These are phyloP conservation scores for Lecanicillium sp. DNA, from an alignment of 2,329 filamentous ascomycete genomes.

Conservation along the genomic window DNA sequence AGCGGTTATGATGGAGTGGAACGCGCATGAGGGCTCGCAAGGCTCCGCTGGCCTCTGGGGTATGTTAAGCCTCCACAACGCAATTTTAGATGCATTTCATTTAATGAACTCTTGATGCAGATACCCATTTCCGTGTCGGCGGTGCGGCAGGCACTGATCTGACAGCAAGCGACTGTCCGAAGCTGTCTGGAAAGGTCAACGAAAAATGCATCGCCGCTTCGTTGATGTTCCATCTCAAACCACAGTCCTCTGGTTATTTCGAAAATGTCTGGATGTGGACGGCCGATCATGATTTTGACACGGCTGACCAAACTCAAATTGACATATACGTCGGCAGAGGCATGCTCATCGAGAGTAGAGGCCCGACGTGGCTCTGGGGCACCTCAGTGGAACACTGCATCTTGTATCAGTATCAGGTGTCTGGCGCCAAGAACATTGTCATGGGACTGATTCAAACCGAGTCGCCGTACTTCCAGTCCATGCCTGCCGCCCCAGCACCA, in stretches of 20 bases:
- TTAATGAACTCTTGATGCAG: conserved; percentile 3
- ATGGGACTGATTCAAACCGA: conserved; percentile 10
- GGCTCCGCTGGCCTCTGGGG: conserved; percentile 19
- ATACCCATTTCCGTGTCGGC: conserved; percentile 26
- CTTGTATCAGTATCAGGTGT: conserved; percentile 7
- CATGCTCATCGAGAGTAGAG: conserved; percentile 3
- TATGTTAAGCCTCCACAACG: conserved; percentile 25
- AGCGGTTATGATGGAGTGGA: conserved; percentile 56
- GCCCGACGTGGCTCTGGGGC: conserved; percentile 6
- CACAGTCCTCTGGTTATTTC: conserved; percentile 24
- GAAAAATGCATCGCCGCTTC: conserved; percentile 28
- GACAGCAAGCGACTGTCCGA: conserved; percentile 34
- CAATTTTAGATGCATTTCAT: no score
- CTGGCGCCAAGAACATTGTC: neutral
- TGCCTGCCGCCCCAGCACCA: neutral
- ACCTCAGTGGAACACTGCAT: conserved; percentile 2
- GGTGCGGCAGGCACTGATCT: conserved; percentile 45
- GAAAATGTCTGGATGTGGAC: conserved; percentile 33
- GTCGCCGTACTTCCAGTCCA: conserved; percentile 2
- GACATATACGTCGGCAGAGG: conserved; percentile 12
- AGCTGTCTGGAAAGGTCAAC: conserved; percentile 25
- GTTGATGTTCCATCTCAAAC: conserved; percentile 28
- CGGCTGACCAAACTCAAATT: conserved; percentile 1
- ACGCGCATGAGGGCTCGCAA: conserved; percentile 35
- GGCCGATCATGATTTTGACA: conserved; percentile 37